phyloP scores from a whole-genome alignment of 306 rosid genomes.

The Trifolium repens region DNA sequence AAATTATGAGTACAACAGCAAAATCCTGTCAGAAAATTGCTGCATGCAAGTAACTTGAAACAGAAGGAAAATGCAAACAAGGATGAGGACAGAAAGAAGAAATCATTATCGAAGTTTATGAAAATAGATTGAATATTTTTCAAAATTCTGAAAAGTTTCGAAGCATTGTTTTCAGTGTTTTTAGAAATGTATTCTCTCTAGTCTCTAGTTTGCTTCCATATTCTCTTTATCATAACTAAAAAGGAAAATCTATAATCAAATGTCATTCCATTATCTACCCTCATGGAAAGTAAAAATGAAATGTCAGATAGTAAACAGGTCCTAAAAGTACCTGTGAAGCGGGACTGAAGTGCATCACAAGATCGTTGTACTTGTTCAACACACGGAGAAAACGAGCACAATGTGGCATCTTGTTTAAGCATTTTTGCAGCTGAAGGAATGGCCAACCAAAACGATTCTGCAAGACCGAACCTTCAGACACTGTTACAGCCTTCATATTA shows the following conservation, averaged over 20 bases:
- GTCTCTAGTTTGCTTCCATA: not conserved
- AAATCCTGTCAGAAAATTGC: too few species aligned
- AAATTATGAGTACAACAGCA: too few species aligned
- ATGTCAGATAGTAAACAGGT: not conserved
- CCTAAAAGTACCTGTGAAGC: slow-evolving; percentile 63
- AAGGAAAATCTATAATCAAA: not conserved
- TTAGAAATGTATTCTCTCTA: not conserved
- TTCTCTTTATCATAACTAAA: not conserved
- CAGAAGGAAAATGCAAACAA: too few species aligned
- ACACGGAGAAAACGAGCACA: slow-evolving; percentile 90
- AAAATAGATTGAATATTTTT: not conserved
- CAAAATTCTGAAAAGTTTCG: not conserved
- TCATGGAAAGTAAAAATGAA: not conserved
- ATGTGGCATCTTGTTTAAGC: too few species aligned
- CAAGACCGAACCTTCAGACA: too few species aligned
- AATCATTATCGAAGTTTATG: not conserved
- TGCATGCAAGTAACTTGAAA: too few species aligned
- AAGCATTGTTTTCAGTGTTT: not conserved
- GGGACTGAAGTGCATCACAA: slow-evolving; percentile 64
- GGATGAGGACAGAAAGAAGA: too few species aligned
- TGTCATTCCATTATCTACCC: not conserved
- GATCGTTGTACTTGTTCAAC: slow-evolving; percentile 81
- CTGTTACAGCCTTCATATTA: too few species aligned
- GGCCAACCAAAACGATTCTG: too few species aligned
- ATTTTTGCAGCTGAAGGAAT: too few species aligned